These are phyloP conservation scores for Ophiostoma tasmaniense DNA, from an alignment of 2,329 filamentous ascomycete genomes.

Conservation along the genomic window DNA sequence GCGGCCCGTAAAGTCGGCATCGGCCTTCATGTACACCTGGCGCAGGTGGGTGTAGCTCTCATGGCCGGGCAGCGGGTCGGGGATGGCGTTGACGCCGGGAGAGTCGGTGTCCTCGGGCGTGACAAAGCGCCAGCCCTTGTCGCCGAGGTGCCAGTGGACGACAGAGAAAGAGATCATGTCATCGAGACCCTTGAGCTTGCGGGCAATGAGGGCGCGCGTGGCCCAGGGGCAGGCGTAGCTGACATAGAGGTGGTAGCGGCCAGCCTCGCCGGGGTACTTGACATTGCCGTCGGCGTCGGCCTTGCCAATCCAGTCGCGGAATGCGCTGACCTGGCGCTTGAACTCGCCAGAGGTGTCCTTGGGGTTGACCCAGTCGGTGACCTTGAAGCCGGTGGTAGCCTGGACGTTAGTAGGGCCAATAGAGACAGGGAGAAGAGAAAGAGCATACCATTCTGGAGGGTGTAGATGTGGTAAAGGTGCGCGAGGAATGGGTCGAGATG, in stretches of 20 bases:
- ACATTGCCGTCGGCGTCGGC: constrained; percentile 53
- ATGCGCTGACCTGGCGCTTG: constrained; percentile 76
- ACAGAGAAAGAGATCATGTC: constrained; percentile 69
- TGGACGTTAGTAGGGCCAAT: not conserved
- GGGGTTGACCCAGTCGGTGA: constrained; percentile 77
- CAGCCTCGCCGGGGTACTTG: constrained; percentile 76
- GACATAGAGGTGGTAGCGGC: constrained; percentile 88
- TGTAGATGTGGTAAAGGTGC: not conserved
- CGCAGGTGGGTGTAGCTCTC: constrained; percentile 61
- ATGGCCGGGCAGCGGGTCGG: constrained; percentile 61
- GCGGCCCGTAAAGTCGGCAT: constrained; percentile 64
- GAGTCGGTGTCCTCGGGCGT: constrained; percentile 49
- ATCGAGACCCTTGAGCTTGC: constrained; percentile 86
- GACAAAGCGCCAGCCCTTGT: constrained; percentile 73
- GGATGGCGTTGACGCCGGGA: constrained; percentile 54
- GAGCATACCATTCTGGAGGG: not conserved
- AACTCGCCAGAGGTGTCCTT: constrained; percentile 80
- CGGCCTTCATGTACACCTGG: constrained; percentile 69
- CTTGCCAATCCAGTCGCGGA: constrained; percentile 61
- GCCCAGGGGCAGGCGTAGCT: constrained; percentile 95
- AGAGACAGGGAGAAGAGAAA: not conserved
- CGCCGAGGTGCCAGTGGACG: constrained; percentile 85
- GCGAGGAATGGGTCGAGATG: not conserved
- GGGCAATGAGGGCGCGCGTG: constrained; percentile 75
- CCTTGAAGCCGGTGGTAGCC: constrained; percentile 29